Evolutionary conservation across 1,139 yeast genomes (phyloP), one percentile per base, ranked within the genome.

Genomic region (Zygoascus sp.): DNA sequence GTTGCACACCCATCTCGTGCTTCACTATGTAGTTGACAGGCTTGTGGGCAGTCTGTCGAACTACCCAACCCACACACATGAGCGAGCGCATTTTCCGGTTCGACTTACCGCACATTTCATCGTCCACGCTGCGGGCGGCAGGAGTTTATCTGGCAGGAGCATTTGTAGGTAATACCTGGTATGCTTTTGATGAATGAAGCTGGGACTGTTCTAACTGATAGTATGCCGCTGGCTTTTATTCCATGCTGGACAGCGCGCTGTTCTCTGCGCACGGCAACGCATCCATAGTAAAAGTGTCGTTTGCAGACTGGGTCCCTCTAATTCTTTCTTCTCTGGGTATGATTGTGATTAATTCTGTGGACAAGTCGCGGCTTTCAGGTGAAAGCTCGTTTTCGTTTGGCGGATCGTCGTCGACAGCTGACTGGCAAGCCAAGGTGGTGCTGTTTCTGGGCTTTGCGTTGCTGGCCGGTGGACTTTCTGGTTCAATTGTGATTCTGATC

Each of bases 271-370:
- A 89, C 20, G 83, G 82, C 47, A 90, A 92, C 68, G 96, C 92
- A 0, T 83, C 95, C 1, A 73, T 74, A 38, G 87, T 88, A 5
- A 97, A 92, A 63, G 87, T 92, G 28, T 81, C 94, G 3, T 85
- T 92, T 62, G 84, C 92, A 60, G 98, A 92, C 67, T 92, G 98
- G 98, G 79, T 92, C 46, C 98, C 98, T 5, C 81, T 85, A 55
- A 76, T 92, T 22, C 84, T 96, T 56, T 83, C 96, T 4, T 79
- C 94, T 1, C 66, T 88, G 41, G 98, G 98, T 6, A 90, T 90
- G 90, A 69, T 90, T 45, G 84, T 90, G 53, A 95, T 92, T 52
- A 92, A 88, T 61, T 81, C 95, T 5, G 88, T 92, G 44, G 98
- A 92, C 60, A 92, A 92, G 67, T 75, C 82, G 44, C 80, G 89